Evolutionary conservation across 352 stramenopile species (phyloP).

Genomic region (Thalassiosira hispida): DNA sequence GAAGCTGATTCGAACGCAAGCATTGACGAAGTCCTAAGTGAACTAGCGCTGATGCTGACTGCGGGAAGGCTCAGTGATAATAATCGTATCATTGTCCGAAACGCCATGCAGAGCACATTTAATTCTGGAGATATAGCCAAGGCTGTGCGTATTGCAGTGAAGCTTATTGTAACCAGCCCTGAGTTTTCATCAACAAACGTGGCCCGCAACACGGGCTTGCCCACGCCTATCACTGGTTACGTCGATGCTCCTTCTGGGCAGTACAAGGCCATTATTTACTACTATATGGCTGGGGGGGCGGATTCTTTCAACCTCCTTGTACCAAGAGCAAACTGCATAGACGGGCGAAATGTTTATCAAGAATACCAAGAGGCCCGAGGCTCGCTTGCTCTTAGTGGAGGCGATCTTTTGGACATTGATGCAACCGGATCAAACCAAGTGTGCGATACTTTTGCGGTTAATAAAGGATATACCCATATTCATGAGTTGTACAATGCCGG

Average conservation of each 20-base stretch:
- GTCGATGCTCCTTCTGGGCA: neutral
- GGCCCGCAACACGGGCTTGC: slow-evolving; percentile 2
- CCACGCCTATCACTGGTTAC: neutral
- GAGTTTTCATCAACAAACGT: slow-evolving; percentile 54
- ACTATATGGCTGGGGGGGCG: slow-evolving; percentile 62
- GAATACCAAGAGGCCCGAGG: slow-evolving; percentile 53
- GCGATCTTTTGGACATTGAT: slow-evolving; percentile 46
- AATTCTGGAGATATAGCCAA: slow-evolving; percentile 24
- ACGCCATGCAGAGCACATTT: slow-evolving; percentile 9
- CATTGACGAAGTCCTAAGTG: slow-evolving; percentile 39
- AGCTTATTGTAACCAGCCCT: slow-evolving; percentile 50
- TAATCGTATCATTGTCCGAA: slow-evolving; percentile 17
- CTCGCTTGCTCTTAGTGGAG: slow-evolving; percentile 31
- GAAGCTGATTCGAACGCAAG: neutral
- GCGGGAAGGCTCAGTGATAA: slow-evolving; percentile 25
- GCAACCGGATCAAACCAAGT: slow-evolving; percentile 43
- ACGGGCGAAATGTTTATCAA: slow-evolving; percentile 39
- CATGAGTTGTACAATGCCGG: slow-evolving; percentile 66
- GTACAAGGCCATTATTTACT: slow-evolving; percentile 51
- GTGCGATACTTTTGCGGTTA: slow-evolving; percentile 70
- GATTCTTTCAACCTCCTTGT: slow-evolving; percentile 79
- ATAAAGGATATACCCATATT: slow-evolving; percentile 47
- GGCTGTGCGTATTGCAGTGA: slow-evolving; percentile 29
- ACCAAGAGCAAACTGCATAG: slow-evolving; percentile 53
- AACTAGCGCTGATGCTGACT: slow-evolving; percentile 55